These are phyloP conservation scores for Gnomoniopsis sp. DNA, from an alignment of 2,329 filamentous ascomycete species.

Conservation along the genomic window DNA sequence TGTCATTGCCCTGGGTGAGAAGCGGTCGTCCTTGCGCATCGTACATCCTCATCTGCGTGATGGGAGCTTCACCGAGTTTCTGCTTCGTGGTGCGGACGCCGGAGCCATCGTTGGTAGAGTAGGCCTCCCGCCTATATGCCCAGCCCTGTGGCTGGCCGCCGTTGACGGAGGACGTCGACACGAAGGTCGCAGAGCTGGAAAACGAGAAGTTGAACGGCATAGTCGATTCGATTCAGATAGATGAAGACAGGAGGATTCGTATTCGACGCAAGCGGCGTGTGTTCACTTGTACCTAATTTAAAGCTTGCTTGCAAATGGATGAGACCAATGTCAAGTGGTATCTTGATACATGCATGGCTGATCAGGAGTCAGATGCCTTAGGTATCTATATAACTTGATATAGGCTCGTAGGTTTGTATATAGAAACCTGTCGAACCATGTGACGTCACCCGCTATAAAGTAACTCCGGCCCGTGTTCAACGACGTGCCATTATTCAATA, in stretches of 20 bases:
- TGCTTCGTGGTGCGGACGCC: slow-evolving; percentile 14
- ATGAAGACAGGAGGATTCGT: neutral
- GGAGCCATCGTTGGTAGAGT: slow-evolving; percentile 12
- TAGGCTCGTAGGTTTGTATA: neutral
- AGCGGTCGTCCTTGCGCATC: slow-evolving; percentile 13
- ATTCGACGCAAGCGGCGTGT: neutral
- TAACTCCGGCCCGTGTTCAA: neutral
- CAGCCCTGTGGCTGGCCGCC: slow-evolving; percentile 14
- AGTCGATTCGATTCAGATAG: neutral
- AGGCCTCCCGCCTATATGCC: slow-evolving; percentile 12
- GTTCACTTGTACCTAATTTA: neutral
- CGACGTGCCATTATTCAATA: neutral
- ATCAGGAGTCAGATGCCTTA: no score
- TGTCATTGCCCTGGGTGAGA: neutral
- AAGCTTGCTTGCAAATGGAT: neutral
- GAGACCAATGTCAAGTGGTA: neutral
- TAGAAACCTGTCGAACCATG: neutral
- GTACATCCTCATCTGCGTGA: slow-evolving; percentile 8
- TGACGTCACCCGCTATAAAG: slow-evolving; percentile 1
- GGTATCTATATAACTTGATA: no score
- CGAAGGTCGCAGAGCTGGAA: slow-evolving; percentile 14
- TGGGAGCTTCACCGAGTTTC: slow-evolving; percentile 9
- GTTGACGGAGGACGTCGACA: slow-evolving; percentile 8
- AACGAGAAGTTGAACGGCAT: slow-evolving; percentile 18
- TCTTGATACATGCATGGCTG: no score